Conservation (phyloP, 208 protist genomes). For the Crithidia thermophila region DNA sequence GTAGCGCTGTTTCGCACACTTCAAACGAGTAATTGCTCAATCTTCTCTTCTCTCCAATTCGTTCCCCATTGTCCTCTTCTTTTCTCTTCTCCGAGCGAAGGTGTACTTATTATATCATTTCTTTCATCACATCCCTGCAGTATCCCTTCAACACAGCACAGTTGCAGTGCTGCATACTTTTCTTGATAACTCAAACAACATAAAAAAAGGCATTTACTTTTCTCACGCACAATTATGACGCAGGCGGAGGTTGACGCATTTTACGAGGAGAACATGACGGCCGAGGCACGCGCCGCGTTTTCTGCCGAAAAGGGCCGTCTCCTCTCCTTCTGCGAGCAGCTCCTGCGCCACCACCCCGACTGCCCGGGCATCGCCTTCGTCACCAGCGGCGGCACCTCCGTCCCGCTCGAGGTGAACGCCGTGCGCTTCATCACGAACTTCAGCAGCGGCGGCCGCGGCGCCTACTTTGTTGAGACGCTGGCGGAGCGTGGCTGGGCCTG, state of each 20-base stretch:
- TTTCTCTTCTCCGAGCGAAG: too few species aligned
- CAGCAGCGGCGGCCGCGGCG: conserved; percentile 79
- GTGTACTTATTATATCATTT: too few species aligned
- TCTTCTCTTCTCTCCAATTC: too few species aligned
- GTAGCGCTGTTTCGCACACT: too few species aligned
- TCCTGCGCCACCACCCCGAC: conserved; percentile 9
- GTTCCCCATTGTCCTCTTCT: too few species aligned
- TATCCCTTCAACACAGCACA: too few species aligned
- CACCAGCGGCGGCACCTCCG: conserved; percentile 79
- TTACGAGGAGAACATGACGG: conserved; percentile 61
- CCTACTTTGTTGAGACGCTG: conserved; percentile 63
- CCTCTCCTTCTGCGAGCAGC: conserved; percentile 33
- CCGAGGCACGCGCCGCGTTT: conserved; percentile 25
- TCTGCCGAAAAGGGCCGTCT: conserved; percentile 32
- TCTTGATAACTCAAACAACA: neutral
- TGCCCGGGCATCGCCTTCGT: conserved; percentile 72
- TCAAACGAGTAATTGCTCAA: too few species aligned
- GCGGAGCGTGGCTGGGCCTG: conserved; percentile 71
- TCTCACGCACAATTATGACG: neutral
- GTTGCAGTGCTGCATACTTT: too few species aligned
- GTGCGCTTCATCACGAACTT: conserved; percentile 90
- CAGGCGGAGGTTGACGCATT: conserved; percentile 41
- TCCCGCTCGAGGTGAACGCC: conserved; percentile 83
- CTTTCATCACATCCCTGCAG: too few species aligned
- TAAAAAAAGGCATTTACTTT: conserved; percentile 4